Evolutionary conservation across 805 yeast species (phyloP).

Genomic region (Wickerhamomyces ciferrii): DNA sequence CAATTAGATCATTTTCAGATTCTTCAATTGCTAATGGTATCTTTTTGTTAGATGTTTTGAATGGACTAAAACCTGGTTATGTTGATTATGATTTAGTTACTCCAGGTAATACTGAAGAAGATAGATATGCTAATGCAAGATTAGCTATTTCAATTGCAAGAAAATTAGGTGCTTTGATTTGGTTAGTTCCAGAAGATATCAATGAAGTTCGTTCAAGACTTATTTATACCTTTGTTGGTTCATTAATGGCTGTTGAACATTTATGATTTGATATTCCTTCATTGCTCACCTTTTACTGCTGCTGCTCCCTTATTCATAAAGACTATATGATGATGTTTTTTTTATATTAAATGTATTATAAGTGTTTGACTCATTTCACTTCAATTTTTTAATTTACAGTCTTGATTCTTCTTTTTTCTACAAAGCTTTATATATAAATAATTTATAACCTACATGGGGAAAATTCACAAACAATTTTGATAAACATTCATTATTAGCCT

Average conservation of each 20-base stretch:
- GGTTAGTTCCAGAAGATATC: constrained; percentile 99
- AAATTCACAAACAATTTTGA: not conserved
- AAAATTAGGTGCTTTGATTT: constrained; percentile 94
- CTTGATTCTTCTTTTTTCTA: not conserved
- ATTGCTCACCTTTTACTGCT: too few relatives aligned
- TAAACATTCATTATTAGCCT: too few relatives aligned
- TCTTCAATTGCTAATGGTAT: constrained; percentile 69
- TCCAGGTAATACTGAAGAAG: constrained; percentile 76
- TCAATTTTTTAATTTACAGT: not conserved
- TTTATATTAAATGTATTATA: not conserved
- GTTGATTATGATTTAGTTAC: constrained; percentile 92
- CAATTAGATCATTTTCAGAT: constrained; percentile 83
- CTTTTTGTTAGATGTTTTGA: constrained; percentile 81
- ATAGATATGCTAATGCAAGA: constrained; percentile 89
- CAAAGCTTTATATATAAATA: not conserved
- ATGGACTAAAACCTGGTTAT: constrained; percentile 95
- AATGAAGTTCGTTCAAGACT: constrained; percentile 93
- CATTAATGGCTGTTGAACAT: constrained; percentile 71
- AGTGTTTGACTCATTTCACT: not conserved
- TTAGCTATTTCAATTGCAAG: constrained; percentile 97
- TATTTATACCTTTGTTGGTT: constrained; percentile 91
- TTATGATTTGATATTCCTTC: constrained; percentile 1
- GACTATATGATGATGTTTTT: not conserved
- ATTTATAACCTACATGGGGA: not conserved
- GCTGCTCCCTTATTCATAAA: too few relatives aligned